These are phyloP conservation scores for Zygosaccharomyces kombuchaensis DNA, from an alignment of 805 yeast species.

Conservation along the genomic window DNA sequence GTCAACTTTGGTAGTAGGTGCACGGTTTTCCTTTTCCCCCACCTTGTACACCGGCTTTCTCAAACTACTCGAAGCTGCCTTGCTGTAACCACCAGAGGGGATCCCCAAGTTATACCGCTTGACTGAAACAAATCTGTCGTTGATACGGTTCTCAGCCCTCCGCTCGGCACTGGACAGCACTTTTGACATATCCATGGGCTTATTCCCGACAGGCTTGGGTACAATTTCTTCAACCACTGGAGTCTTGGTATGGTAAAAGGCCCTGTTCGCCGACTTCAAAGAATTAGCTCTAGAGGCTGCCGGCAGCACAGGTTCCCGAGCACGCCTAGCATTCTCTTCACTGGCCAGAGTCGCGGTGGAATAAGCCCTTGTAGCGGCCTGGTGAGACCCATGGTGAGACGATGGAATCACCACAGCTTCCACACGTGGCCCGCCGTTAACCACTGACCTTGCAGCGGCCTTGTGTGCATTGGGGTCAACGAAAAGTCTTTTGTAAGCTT, in stretches of 20 bases:
- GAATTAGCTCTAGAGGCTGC: slow-evolving; percentile 12
- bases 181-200: slow-evolving; percentile 26
- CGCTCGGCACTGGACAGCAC: slow-evolving; percentile 31
- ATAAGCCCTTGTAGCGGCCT: slow-evolving; percentile 34
- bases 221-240: slow-evolving; percentile 12
- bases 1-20: slow-evolving; percentile 9
- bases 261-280: slow-evolving; percentile 14
- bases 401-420: slow-evolving; percentile 7
- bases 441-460: slow-evolving; percentile 30
- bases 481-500: slow-evolving; percentile 52
- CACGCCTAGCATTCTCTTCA: slow-evolving; percentile 9
- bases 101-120: neutral
- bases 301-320: neutral
- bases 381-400: slow-evolving; percentile 13
- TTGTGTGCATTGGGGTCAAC: slow-evolving; percentile 33
- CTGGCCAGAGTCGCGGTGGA: slow-evolving; percentile 21
- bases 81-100: slow-evolving; percentile 2
- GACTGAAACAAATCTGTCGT: slow-evolving; percentile 18
- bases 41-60: slow-evolving; percentile 10
- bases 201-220: slow-evolving; percentile 11
- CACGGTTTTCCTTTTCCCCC: slow-evolving; percentile 1
- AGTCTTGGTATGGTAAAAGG: slow-evolving; percentile 1
- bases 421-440: slow-evolving; percentile 11
- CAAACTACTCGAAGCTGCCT: slow-evolving; percentile 14
- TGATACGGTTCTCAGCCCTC: slow-evolving; percentile 28